A percentile compares a stretch with the other conserved stretches of the same genome.
These are phyloP conservation scores for Boechera divaricarpa DNA, from an alignment of 345 rosid genomes.

Conservation along the genomic window DNA sequence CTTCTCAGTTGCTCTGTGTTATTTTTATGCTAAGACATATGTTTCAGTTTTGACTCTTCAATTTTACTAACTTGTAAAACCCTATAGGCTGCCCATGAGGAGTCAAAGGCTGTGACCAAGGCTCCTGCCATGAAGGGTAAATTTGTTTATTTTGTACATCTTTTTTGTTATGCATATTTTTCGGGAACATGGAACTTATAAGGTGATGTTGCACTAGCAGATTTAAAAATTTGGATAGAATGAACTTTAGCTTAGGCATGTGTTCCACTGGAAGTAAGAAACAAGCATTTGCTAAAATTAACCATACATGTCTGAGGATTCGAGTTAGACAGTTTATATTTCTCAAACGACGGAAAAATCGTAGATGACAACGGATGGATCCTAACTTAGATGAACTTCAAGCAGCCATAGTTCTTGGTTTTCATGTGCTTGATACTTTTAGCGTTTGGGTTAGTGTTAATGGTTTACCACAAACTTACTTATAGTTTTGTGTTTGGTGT, in stretches of 20 bases:
- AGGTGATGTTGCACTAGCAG: conserved; percentile 14
- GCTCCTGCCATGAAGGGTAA: conserved; percentile 95
- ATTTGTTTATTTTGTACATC: neutral
- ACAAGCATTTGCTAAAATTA: neutral
- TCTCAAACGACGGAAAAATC: neutral
- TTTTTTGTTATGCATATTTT: neutral
- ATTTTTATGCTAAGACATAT: neutral
- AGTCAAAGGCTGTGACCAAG: conserved; percentile 89
- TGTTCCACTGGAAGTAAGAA: neutral
- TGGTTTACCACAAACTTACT: conserved; percentile 9
- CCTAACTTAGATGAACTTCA: neutral
- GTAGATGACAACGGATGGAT: neutral
- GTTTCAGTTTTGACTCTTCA: neutral
- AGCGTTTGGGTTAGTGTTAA: conserved; percentile 8
- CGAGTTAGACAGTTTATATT: neutral
- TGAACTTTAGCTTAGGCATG: conserved; percentile 20
- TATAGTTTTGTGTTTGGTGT: conserved; percentile 27
- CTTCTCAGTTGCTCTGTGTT: conserved; percentile 23
- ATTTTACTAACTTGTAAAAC: conserved; percentile 1
- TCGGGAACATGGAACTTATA: neutral
- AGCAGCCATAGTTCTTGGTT: neutral
- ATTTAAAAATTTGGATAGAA: neutral
- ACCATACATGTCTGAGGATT: conserved; percentile 14
- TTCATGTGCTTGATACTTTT: neutral
- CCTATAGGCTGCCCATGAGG: conserved; percentile 91